These are phyloP conservation scores for Dunaliella primolecta DNA, from an alignment of 139 green algal genomes.

Conservation along the genomic window DNA sequence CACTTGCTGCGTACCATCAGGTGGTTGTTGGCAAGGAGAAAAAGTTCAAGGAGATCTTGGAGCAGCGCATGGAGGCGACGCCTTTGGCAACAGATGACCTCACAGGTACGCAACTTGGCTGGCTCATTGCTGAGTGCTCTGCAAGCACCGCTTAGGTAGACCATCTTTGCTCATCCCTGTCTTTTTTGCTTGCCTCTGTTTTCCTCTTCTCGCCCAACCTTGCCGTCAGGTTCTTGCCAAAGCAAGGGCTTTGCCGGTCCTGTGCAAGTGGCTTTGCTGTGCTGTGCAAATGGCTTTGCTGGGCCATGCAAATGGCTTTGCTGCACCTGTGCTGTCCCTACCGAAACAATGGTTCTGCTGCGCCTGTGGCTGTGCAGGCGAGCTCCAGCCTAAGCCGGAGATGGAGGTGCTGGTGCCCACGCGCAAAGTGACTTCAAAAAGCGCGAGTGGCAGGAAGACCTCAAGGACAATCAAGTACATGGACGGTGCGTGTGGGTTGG, in stretches of 20 bases:
- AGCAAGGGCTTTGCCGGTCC: too few relatives aligned
- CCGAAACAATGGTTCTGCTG: too few relatives aligned
- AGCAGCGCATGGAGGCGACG: neutral
- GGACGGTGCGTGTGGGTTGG: neutral
- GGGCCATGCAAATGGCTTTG: neutral
- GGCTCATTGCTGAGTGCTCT: too few relatives aligned
- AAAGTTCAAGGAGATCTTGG: neutral
- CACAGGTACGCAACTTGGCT: neutral
- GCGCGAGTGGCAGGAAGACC: neutral
- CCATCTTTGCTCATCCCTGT: too few relatives aligned
- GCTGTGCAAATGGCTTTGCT: neutral
- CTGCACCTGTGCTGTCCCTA: too few relatives aligned
- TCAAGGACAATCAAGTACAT: slow-evolving; percentile 2
- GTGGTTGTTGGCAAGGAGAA: slow-evolving; percentile 9
- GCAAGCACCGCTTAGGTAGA: too few relatives aligned
- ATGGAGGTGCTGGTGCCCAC: neutral
- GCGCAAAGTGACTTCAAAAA: neutral
- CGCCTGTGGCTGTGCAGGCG: too few relatives aligned
- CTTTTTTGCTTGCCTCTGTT: too few relatives aligned
- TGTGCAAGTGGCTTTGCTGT: neutral
- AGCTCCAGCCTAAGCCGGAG: neutral
- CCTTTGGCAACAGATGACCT: neutral
- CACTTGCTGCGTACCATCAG: too few relatives aligned
- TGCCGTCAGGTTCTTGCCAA: too few relatives aligned
- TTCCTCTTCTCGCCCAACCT: too few relatives aligned